Conservation (phyloP, 495 filamentous ascomycete species). For the Penicillium arizonense region DNA sequence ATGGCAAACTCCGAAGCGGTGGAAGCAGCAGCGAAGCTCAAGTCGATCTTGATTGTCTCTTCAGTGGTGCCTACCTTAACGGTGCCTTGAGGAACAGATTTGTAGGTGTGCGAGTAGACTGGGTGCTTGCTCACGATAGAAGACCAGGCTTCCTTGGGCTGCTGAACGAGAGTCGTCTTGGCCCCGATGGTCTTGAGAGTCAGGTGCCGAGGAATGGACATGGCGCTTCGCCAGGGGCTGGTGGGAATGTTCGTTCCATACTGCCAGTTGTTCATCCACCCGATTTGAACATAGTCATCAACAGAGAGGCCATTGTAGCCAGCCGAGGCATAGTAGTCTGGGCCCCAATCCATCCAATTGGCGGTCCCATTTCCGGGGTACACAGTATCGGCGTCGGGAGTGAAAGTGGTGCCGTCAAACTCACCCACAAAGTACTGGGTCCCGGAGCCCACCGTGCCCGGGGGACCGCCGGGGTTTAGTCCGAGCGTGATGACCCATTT, state of each 20-base stretch:
- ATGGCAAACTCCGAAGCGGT: conserved; percentile 23
- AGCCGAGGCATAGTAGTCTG: conserved; percentile 1
- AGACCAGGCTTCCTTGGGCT: conserved; percentile 17
- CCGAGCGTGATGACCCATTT: conserved; percentile 51
- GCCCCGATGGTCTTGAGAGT: conserved; percentile 21
- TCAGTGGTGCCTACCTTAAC: neutral
- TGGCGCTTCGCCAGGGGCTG: conserved; percentile 50
- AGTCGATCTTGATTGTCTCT: conserved; percentile 19
- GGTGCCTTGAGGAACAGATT: neutral
- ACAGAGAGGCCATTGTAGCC: conserved; percentile 3
- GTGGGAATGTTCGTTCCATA: conserved; percentile 37
- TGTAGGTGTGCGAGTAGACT: neutral
- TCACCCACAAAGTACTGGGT: conserved; percentile 36
- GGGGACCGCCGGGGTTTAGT: conserved; percentile 57
- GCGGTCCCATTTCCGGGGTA: neutral
- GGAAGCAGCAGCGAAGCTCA: conserved; percentile 17
- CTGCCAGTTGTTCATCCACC: conserved; percentile 64
- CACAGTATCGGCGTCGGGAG: conserved; percentile 18
- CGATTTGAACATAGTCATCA: conserved; percentile 42
- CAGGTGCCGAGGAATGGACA: conserved; percentile 48
- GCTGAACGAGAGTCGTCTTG: conserved; percentile 17
- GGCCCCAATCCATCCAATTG: conserved; percentile 5
- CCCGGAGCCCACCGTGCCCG: conserved; percentile 43
- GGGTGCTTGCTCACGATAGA: conserved; percentile 3
- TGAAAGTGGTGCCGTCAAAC: conserved; percentile 37